Base-by-base conservation (phyloP, 2,329 filamentous ascomycete species). In the Calonectria ilicicola region DNA sequence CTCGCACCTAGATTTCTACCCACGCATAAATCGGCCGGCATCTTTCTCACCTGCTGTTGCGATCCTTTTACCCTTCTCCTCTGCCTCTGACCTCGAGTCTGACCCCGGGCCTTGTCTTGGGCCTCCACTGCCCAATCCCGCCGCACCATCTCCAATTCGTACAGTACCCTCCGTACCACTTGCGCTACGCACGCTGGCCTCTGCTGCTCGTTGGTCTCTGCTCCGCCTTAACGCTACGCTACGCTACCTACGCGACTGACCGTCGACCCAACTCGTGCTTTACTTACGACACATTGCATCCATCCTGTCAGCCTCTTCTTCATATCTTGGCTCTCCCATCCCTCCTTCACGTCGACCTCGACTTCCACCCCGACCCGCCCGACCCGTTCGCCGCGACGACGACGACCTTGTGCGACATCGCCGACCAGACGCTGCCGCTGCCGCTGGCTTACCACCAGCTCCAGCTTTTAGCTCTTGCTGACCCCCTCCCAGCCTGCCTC, bases 71-170 rank as follows among this genome's bases (percentile, higher is more conserved):
- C 27, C 35, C 21, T 72, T 75, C 67, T 64, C 63, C n/a, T 38
- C 53, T 15, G 29, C 32, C 29, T 60, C 26, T 60, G 32, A 27
- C 46, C 27, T 51, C 49, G 32, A 40, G 26, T n/a, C 26, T 42
- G 23, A 56, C 64, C 76, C 75, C 44, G 74, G 65, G 51, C 53
- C 65, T 58, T 60, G 77, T 71, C 74, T 78, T 78, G 75, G 77
- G 77, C 77, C 77, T 78, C 77, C 77, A 78, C 77, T 77, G 74
- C 74, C 77, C 76, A 76, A 78, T 78, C 70, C 74, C 75, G 64
- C 71, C 75, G 69, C 77, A 72, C 72, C 75, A 42, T 69, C 53
- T 67, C 69, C 65, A 72, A 69, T 65, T 69, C 65, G 62, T 68
- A 62, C 49, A 44, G 63, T 60, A 29, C 71, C 47, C 32, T 63